phyloP scores from a whole-genome alignment of 106 monocot species.

The Alisma plantagoaquatica region DNA sequence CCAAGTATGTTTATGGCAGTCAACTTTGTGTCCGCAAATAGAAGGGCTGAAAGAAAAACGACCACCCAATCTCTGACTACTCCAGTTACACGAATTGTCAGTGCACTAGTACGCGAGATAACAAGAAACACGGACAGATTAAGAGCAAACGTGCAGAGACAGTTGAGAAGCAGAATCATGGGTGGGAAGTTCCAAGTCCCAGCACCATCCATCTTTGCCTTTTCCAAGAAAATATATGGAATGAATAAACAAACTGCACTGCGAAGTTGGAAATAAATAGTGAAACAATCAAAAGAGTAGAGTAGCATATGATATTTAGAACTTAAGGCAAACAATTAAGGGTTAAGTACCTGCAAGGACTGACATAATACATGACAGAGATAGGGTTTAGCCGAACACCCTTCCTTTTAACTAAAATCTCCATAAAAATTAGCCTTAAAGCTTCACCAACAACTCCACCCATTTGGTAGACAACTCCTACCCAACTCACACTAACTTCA shows the following conservation, averaged over 20 bases:
- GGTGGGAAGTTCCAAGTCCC: constrained; percentile 75
- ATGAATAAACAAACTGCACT: constrained; percentile 87
- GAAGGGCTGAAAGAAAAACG: constrained; percentile 61
- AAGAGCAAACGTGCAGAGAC: constrained; percentile 89
- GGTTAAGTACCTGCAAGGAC: constrained; percentile 99
- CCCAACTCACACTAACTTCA: constrained; percentile 81
- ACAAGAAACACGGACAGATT: constrained; percentile 96
- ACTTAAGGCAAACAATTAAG: too few species aligned
- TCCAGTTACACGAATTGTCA: constrained; percentile 93
- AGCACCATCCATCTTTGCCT: constrained; percentile 84
- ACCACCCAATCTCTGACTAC: constrained; percentile 98
- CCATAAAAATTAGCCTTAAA: constrained; percentile 84
- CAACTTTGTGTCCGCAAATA: constrained; percentile 77
- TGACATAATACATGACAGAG: constrained; percentile 97
- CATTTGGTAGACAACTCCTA: constrained; percentile 98
- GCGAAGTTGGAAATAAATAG: too few species aligned
- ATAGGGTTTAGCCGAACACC: constrained; percentile 75
- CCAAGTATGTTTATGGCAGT: constrained; percentile 78
- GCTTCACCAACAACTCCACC: constrained; percentile 97
- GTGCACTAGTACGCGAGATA: constrained; percentile 84
- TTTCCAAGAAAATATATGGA: constrained; percentile 93
- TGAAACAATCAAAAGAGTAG: background rate
- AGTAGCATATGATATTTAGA: too few species aligned
- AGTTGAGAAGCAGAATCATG: constrained; percentile 59
- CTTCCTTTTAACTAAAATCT: constrained; percentile 93